Base-by-base conservation (phyloP, 768 basidiomycete genomes). In the Holtermanniella nyarrowii region DNA sequence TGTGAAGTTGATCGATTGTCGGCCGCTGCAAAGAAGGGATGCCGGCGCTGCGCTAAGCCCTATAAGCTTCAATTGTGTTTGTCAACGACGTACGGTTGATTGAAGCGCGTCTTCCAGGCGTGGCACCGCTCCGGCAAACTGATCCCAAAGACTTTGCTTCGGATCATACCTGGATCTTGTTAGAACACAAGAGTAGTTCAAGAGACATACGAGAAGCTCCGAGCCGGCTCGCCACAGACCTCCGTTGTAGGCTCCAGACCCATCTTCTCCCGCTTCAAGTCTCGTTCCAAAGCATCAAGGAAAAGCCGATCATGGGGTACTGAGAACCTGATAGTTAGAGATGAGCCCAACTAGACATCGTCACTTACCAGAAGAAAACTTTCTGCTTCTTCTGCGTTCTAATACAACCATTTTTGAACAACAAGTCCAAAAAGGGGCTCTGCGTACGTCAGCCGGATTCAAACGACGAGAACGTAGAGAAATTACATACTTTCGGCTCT, bases 361-460 rank as follows among this genome's bases (percentile, higher is more conserved):
- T 3, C 0, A 75, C 83, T 49, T 59, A 87, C 90, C 91, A 96
- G 71, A 87, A 95, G 67, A 95, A 96, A n/a, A 96, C 91, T 71
- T 96, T 90, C 75, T 93, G 91, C 75, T 95, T 96, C 78, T 95
- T 96, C 71, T 96, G 91, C 1, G 91, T 96, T 37, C 91, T 82
- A 59, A 96, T 95, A 69, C 90, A 93, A 68, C 91, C 88, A 62
- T 86, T 90, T 71, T 91, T 90, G 80, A 95, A 95, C 10, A 96
- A 74, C 23, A 91, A 78, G 61, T 96, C 91, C 16, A 96, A 77
- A 74, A 96, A 91, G 0, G 86, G 84, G 43, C 87, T 86, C 90
- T 93, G 50, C 1, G 21, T 24, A 26, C 5, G 25, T 48, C 26
- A 21, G 22, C 24, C 14, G 5, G 37, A 26, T 53, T 25, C 48